These are phyloP conservation scores for Aspergillus carlsbadensis DNA, from an alignment of 495 filamentous ascomycete species.

Conservation along the genomic window DNA sequence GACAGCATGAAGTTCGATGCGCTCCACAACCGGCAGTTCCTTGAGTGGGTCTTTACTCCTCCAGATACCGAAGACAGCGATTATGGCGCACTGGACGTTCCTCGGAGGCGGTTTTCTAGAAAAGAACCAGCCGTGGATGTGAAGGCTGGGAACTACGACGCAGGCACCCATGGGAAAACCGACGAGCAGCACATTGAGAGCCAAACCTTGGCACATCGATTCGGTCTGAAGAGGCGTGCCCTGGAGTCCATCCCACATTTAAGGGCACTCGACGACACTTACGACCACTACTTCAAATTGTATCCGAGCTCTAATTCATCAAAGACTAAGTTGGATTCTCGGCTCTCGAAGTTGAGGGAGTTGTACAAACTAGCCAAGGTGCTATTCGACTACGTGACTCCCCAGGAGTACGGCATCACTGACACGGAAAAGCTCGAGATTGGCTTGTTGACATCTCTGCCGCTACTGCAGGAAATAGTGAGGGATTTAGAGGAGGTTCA, in stretches of 20 bases:
- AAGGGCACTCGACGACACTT: slow-evolving; percentile 45
- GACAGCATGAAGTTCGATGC: slow-evolving; percentile 99
- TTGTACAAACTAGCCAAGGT: slow-evolving; percentile 92
- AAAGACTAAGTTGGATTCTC: slow-evolving; percentile 79
- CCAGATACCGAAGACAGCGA: slow-evolving; percentile 61
- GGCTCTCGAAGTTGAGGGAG: slow-evolving; percentile 84
- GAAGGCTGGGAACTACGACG: slow-evolving; percentile 23
- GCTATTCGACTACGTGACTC: slow-evolving; percentile 96
- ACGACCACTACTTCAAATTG: slow-evolving; percentile 80
- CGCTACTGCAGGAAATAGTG: slow-evolving; percentile 92
- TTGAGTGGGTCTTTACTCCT: slow-evolving; percentile 98
- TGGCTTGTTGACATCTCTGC: slow-evolving; percentile 88
- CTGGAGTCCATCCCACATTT: slow-evolving; percentile 46
- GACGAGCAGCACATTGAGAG: slow-evolving; percentile 37
- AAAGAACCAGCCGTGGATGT: slow-evolving; percentile 33
- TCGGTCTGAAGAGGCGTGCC: slow-evolving; percentile 47
- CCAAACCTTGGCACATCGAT: slow-evolving; percentile 44
- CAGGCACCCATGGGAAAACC: slow-evolving; percentile 19
- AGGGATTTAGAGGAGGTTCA: slow-evolving; percentile 96
- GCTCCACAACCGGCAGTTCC: slow-evolving; percentile 89
- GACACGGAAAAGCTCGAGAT: slow-evolving; percentile 96
- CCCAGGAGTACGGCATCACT: slow-evolving; percentile 95
- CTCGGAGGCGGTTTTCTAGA: slow-evolving; percentile 21
- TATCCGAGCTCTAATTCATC: slow-evolving; percentile 73
- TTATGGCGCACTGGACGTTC: slow-evolving; percentile 52